A percentile compares a stretch with the other conserved stretches of the same genome.
phyloP scores from a whole-genome alignment of 2,329 filamentous ascomycete species.

The Tolypocladium pustulatum region DNA sequence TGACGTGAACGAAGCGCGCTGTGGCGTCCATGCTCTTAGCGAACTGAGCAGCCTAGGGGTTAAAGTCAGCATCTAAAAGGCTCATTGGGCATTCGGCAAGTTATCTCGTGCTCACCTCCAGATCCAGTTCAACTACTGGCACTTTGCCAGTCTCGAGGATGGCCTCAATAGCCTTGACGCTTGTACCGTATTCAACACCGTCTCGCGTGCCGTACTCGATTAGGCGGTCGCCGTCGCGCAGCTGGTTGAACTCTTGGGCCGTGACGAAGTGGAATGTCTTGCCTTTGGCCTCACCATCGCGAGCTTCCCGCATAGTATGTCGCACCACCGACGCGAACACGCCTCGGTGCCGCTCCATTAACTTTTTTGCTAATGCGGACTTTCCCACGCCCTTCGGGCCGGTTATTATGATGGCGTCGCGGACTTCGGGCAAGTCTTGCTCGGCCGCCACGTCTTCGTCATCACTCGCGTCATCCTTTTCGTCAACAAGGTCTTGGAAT shows the following conservation, averaged over 20 bases:
- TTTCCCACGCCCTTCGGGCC: constrained; percentile 54
- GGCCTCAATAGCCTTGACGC: constrained; percentile 38
- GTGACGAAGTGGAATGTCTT: constrained; percentile 47
- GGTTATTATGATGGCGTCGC: constrained; percentile 53
- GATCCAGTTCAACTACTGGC: constrained; percentile 41
- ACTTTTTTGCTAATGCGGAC: constrained; percentile 49
- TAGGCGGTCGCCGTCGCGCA: constrained; percentile 50
- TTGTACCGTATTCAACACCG: constrained; percentile 45
- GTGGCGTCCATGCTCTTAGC: constrained; percentile 46
- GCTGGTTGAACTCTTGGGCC: constrained; percentile 41
- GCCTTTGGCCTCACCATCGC: constrained; percentile 40
- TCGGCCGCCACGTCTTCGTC: constrained; percentile 22
- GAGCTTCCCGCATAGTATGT: constrained; percentile 42
- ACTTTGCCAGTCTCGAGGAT: constrained; percentile 48
- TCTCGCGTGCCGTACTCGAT: constrained; percentile 43
- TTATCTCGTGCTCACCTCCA: constrained; percentile 30
- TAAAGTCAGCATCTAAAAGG: neutral
- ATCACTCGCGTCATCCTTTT: constrained; percentile 20
- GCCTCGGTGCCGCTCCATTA: constrained; percentile 53
- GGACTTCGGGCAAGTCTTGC: constrained; percentile 34
- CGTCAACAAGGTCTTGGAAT: constrained; percentile 38
- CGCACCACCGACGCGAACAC: constrained; percentile 50
- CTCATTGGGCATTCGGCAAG: neutral
- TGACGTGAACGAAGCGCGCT: constrained; percentile 44
- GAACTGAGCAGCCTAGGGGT: constrained; percentile 39